A percentile compares a stretch with the other conserved stretches of the same genome.
Evolutionary conservation across 2,329 filamentous ascomycete genomes (phyloP).

Genomic region (Leptographium procerum): DNA sequence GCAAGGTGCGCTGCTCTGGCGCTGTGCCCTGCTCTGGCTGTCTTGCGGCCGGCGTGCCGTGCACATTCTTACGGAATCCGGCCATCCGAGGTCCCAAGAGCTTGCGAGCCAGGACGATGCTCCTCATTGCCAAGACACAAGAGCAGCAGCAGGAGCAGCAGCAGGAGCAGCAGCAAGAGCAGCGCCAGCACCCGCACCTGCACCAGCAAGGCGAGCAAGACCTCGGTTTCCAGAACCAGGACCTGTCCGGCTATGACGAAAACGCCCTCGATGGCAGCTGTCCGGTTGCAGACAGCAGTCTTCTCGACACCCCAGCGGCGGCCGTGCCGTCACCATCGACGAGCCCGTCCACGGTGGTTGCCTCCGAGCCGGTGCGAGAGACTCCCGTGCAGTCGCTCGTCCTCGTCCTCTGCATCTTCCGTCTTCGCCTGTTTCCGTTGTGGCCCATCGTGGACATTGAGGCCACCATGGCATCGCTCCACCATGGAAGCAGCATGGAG

Average conservation of each 20-base stretch:
- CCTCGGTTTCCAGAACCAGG: too few species aligned
- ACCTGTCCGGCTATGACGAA: too few species aligned
- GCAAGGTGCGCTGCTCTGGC: conserved; percentile 40
- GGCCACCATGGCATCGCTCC: conserved; percentile 26
- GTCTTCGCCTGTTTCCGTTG: conserved; percentile 37
- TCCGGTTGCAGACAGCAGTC: neutral
- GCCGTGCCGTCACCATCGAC: too few species aligned
- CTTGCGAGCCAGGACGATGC: conserved; percentile 31
- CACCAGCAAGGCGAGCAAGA: neutral
- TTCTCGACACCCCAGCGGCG: too few species aligned
- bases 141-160: neutral
- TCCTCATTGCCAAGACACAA: conserved; percentile 26
- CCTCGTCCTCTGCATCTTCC: conserved; percentile 31
- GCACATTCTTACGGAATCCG: conserved; percentile 36
- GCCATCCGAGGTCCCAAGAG: conserved; percentile 33
- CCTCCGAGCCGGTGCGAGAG: neutral
- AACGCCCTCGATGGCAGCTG: neutral
- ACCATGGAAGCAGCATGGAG: conserved; percentile 21
- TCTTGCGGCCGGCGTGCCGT: conserved; percentile 30
- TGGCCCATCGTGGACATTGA: conserved; percentile 39
- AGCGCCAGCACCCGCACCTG: too few species aligned
- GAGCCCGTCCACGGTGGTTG: neutral
- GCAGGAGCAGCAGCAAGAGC: too few species aligned
- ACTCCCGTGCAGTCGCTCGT: conserved; percentile 14
- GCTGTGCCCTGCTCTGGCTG: conserved; percentile 34